Percentiles rank a stretch among this genome's conserved stretches.
phyloP scores from a whole-genome alignment of 2,329 filamentous ascomycete genomes.

The Cladosporium halotolerans region DNA sequence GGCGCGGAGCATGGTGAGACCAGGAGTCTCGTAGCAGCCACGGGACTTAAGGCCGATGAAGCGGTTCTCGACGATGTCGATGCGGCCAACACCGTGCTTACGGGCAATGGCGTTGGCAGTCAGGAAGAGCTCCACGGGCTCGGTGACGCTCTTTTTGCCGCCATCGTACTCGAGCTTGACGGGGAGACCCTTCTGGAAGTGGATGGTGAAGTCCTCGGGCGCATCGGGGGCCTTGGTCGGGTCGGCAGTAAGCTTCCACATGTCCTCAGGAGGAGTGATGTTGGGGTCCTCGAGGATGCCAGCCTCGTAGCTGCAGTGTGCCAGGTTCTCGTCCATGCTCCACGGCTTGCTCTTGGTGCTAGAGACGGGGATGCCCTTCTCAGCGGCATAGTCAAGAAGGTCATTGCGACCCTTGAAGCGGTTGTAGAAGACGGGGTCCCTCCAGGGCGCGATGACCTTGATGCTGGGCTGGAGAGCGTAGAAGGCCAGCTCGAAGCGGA shows the following conservation, averaged over 20 bases:
- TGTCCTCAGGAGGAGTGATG: slow-evolving; percentile 63
- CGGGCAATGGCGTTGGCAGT: slow-evolving; percentile 65
- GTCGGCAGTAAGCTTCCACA: slow-evolving; percentile 69
- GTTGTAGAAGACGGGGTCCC: slow-evolving; percentile 63
- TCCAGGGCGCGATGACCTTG: slow-evolving; percentile 70
- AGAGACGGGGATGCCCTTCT: slow-evolving; percentile 63
- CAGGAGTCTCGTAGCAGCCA: slow-evolving; percentile 71
- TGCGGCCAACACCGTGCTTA: slow-evolving; percentile 67
- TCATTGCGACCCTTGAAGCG: slow-evolving; percentile 66
- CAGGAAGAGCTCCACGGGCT: slow-evolving; percentile 66
- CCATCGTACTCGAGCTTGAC: slow-evolving; percentile 56
- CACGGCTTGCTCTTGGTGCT: slow-evolving; percentile 68
- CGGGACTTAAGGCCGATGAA: slow-evolving; percentile 75
- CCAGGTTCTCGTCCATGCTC: slow-evolving; percentile 64
- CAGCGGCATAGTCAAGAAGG: slow-evolving; percentile 63
- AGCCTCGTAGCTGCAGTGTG: slow-evolving; percentile 74
- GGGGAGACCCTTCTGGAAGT: slow-evolving; percentile 71
- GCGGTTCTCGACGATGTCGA: slow-evolving; percentile 78
- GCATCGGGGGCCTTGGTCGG: slow-evolving; percentile 64
- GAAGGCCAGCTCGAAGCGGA: slow-evolving; percentile 59
- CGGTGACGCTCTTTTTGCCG: slow-evolving; percentile 59
- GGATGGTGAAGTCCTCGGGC: slow-evolving; percentile 64
- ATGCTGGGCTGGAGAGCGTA: slow-evolving; percentile 58
- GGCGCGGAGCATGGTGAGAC: slow-evolving; percentile 49
- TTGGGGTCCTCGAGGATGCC: slow-evolving; percentile 64